Percentiles rank a stretch among this genome's conserved stretches.
These are phyloP conservation scores for Leptographium galeiforme DNA, from an alignment of 2,329 filamentous ascomycete species.

Conservation along the genomic window DNA sequence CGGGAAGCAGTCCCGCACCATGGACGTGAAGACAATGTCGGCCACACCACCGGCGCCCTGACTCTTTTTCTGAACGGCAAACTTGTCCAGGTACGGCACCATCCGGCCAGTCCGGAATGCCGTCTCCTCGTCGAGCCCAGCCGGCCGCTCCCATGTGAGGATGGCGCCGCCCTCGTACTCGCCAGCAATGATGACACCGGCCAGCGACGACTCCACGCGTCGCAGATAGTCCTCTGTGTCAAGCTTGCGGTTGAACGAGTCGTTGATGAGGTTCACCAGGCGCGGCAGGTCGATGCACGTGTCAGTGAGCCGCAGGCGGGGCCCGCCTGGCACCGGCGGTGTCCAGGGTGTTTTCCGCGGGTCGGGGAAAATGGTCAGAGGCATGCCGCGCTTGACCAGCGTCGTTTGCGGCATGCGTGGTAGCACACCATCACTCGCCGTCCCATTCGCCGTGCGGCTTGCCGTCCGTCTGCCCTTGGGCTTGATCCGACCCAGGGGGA, in stretches of 20 bases:
- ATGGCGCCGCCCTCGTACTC: constrained; percentile 95
- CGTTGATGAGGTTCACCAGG: constrained; percentile 77
- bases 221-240: constrained; percentile 72
- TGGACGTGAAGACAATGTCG: constrained; percentile 90
- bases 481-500: constrained; percentile 57
- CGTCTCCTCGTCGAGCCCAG: constrained; percentile 39
- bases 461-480: constrained; percentile 8
- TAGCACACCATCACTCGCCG: not conserved
- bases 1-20: constrained; percentile 83
- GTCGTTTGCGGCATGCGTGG: constrained; percentile 38
- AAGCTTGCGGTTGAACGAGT: constrained; percentile 78
- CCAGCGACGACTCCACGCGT: constrained; percentile 68
- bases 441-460: not conserved
- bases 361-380: constrained; percentile 70
- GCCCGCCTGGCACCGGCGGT: constrained; percentile 44
- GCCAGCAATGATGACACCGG: constrained; percentile 86
- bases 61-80: constrained; percentile 76
- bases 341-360: constrained; percentile 53
- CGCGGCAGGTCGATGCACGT: constrained; percentile 70
- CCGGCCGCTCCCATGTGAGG: constrained; percentile 76
- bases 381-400: constrained; percentile 83
- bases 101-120: constrained; percentile 45
- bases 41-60: constrained; percentile 89
- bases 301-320: constrained; percentile 60
- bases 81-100: constrained; percentile 94